Evolutionary conservation across 1,284 basidiomycete genomes (phyloP).

Genomic region (Ganoderma lucidum): DNA sequence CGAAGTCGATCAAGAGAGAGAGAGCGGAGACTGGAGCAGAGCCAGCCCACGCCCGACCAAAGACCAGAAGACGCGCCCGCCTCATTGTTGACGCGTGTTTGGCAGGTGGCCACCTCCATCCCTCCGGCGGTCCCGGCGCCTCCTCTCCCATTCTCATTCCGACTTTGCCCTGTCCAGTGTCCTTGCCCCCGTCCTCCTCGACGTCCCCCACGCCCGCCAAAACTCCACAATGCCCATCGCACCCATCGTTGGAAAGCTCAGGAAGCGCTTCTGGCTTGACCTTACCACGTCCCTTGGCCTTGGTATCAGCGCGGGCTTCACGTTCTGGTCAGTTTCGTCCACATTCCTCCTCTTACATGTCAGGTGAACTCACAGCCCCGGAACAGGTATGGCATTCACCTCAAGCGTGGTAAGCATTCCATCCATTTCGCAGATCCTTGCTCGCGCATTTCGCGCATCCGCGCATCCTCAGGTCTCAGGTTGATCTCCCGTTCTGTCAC

Average conservation of each 20-base stretch:
- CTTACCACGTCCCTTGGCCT: constrained; percentile 75
- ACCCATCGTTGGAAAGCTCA: constrained; percentile 89
- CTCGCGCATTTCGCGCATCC: constrained; percentile 4
- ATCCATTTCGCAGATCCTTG: constrained; percentile 5
- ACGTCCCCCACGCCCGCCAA: constrained; percentile 23
- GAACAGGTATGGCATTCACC: constrained; percentile 82
- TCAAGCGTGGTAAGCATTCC: constrained; percentile 69
- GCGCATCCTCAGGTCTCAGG: constrained; percentile 1
- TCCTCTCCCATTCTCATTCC: constrained; percentile 27
- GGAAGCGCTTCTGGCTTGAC: constrained; percentile 88
- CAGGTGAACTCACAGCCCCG: constrained; percentile 25
- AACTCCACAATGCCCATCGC: constrained; percentile 71
- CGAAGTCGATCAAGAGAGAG: constrained; percentile 23
- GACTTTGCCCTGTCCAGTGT: constrained; percentile 35
- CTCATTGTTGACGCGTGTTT: constrained; percentile 40
- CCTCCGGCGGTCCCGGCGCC: constrained; percentile 22
- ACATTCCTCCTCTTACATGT: constrained; percentile 32
- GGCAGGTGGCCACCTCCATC: constrained; percentile 27
- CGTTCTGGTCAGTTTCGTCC: constrained; percentile 71
- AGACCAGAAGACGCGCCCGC: constrained; percentile 21
- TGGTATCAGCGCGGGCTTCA: constrained; percentile 74
- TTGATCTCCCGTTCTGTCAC: constrained; percentile 12
- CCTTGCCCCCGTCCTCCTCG: constrained; percentile 35
- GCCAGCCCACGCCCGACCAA: constrained; percentile 21
- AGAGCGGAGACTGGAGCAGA: constrained; percentile 27